Base-by-base conservation (phyloP, 202 grass and related monocot genomes). In the Schoenoplectus tabernaemontani region DNA sequence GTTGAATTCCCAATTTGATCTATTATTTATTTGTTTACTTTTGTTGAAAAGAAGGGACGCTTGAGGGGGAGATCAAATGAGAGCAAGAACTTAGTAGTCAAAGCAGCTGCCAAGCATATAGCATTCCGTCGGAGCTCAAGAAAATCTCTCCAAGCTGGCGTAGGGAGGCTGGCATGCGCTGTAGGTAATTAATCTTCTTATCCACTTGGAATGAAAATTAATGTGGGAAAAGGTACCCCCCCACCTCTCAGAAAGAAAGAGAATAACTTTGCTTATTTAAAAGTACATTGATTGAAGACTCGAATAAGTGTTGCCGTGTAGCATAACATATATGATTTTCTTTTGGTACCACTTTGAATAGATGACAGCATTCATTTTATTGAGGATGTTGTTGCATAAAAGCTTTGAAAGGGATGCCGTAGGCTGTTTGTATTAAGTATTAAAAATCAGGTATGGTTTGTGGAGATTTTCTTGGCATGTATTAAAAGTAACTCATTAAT, bases 131-230 rank as follows among this genome's bases (percentile, higher is more conserved):
- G 92, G 78, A 80, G 47, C 17, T 92, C 89, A n/a, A 80, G 91
- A 50, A 80, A 76, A 6, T 66, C 85, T 58, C 87, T 97, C 65
- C 94, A 97, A 83, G 80, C 87, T 23, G 93, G 93, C 11, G 87
- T 97, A 42, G 91, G 93, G 82, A 97, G 93, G 84, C 93, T 97
- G 24, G 93, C 93, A 46, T 93, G 88, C 51, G 91, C 90, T 60
- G 93, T 93, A 10, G 91, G 93, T 16, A n/a, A n/a, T n/a, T n/a
- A n/a, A n/a, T n/a, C n/a, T n/a, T n/a, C n/a, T 12, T 38, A 60
- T 26, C 34, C 17, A 84, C 9, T 79, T 33, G 33, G 2, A 32
- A 32, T 51, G 10, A 67, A 39, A 67, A 42, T 42, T 37, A 16
- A 50, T 5, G 10, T 50, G 12, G n/a, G 2, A n/a, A 73, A 30